Base-by-base conservation (phyloP, 345 rosid genomes). In the Hypericum perforatum region DNA sequence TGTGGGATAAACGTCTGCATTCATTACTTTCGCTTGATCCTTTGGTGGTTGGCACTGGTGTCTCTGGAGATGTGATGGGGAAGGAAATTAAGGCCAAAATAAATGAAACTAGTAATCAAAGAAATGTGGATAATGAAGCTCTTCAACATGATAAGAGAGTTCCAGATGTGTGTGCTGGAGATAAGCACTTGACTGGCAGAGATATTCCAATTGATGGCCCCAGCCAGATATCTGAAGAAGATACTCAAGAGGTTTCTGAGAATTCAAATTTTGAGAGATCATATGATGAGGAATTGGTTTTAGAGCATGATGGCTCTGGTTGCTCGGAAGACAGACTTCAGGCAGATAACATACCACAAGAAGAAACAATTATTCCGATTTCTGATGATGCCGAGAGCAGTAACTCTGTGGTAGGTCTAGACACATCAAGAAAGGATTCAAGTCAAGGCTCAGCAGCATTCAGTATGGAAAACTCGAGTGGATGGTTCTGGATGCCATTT, bases 401-500 rank as follows among this genome's bases (percentile, higher is more conserved):
- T 44, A 76, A 64, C 61, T 59, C 63, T 52, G 16, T 45, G 13
- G 46, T 47, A 39, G 62, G 49, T 32, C 56, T 64, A 58, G 64
- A 52, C 60, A 59, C 58, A 63, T 63, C 67, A n/a, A 54, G 43
- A 56, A 65, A 37, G 43, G 63, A 58, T 61, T 49, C 63, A 53
- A 67, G 76, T 44, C 70, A 59, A 37, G 47, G 49, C 38, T 77
- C 84, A 48, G 58, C 52, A 7, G 65, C 59, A 43, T 64, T 72
- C n/a, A 60, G 59, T 68, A 74, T 78, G 62, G 74, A 80, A 55
- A 67, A 67, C 43, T 43, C 67, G 41, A 56, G 58, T 51, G 91
- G 79, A 62, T 89, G 99, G 95, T 84, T 77, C 71, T 94, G 95
- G 97, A 79, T 46, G 72, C 82, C 94, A 14, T 86, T 82, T 52